Percentiles rank a stretch among this genome's conserved stretches.
phyloP scores from a whole-genome alignment of 73 alveolate species.

The Paramecium bursaria region DNA sequence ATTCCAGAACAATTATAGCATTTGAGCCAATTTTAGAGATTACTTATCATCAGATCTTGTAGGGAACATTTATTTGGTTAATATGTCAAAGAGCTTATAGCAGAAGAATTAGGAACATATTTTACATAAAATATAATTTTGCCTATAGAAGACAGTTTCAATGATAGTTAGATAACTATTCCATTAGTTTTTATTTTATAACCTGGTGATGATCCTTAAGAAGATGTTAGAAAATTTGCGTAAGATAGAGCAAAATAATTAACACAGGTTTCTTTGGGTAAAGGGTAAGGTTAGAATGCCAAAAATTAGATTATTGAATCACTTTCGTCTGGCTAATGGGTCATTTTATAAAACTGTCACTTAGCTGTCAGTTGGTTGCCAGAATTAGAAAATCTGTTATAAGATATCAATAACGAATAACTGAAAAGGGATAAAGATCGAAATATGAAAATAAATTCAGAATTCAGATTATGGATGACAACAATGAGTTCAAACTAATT shows the following conservation, averaged over 20 bases:
- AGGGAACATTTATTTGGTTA: conserved; percentile 90
- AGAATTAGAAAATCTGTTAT: conserved; percentile 85
- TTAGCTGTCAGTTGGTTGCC: conserved; percentile 97
- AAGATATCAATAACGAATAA: conserved; percentile 66
- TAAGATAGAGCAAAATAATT: conserved; percentile 83
- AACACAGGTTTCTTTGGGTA: conserved; percentile 90
- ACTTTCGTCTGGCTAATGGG: conserved; percentile 95
- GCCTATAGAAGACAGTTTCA: conserved; percentile 85
- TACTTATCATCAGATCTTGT: conserved; percentile 83
- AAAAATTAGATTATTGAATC: conserved; percentile 91
- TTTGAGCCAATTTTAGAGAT: conserved; percentile 79
- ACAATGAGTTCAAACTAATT: conserved; percentile 91
- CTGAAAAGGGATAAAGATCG: conserved; percentile 69
- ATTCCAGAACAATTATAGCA: conserved; percentile 77
- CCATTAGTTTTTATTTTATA: conserved; percentile 96
- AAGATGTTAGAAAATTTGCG: conserved; percentile 86
- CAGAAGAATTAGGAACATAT: conserved; percentile 88
- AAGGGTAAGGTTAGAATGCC: conserved; percentile 97
- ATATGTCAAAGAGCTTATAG: conserved; percentile 87
- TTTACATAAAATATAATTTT: conserved; percentile 94
- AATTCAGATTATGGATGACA: conserved; percentile 97
- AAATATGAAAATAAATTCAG: conserved; percentile 82
- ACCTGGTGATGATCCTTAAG: conserved; percentile 97
- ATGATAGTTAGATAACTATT: conserved; percentile 86
- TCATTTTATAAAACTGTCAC: conserved; percentile 97